These are phyloP conservation scores for Cadophora luteo-olivacea DNA, from an alignment of 2,329 filamentous ascomycete species.

Conservation along the genomic window DNA sequence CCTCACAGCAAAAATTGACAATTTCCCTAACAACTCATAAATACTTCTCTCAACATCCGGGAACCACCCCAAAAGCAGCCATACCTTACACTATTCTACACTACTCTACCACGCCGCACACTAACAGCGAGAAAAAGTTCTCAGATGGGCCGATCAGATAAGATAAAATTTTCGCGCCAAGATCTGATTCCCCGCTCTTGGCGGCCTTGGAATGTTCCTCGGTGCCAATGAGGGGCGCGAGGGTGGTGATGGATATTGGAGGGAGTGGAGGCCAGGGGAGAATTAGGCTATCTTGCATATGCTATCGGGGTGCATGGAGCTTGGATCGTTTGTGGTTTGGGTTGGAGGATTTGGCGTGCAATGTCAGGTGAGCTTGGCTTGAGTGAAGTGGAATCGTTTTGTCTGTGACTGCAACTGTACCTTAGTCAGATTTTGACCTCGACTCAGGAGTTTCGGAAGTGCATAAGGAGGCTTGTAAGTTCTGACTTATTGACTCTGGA, in stretches of 20 bases:
- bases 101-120: too few relatives aligned
- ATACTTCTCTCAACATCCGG: too few relatives aligned
- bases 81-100: background rate
- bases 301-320: conserved; percentile 10
- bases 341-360: background rate
- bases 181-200: background rate
- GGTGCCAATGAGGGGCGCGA: too few relatives aligned
- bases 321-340: background rate
- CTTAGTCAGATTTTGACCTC: too few relatives aligned
- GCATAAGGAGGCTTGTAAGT: too few relatives aligned
- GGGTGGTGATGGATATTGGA: too few relatives aligned
- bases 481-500: too few relatives aligned
- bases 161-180: conserved; percentile 13
- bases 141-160: conserved; percentile 13
- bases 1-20: too few relatives aligned
- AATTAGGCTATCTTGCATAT: conserved; percentile 3
- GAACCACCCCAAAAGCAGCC: background rate
- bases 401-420: too few relatives aligned
- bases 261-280: background rate
- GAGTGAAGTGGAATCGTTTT: too few relatives aligned
- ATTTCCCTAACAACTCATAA: too few relatives aligned
- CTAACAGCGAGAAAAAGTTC: background rate
- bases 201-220: background rate
- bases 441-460: too few relatives aligned
- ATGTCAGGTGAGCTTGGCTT: background rate